These are phyloP conservation scores for Pseudofabraea citricarpa DNA, from an alignment of 2,329 filamentous ascomycete genomes.

Conservation along the genomic window DNA sequence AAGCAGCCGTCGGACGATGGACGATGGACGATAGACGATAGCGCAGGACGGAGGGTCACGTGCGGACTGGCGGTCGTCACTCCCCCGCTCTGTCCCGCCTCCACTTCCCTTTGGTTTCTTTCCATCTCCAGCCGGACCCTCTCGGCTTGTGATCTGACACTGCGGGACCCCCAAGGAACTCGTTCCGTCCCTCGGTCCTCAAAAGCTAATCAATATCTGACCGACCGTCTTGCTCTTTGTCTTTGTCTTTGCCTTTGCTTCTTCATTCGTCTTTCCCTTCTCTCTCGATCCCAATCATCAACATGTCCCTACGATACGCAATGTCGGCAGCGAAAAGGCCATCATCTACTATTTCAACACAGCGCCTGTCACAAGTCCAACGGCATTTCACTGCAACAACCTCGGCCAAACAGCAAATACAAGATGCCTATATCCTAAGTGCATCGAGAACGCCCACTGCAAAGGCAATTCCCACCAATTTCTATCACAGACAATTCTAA, in stretches of 20 bases:
- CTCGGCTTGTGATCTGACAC: too few relatives aligned
- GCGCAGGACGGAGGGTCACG: too few relatives aligned
- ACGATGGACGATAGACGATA: too few relatives aligned
- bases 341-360: conserved; percentile 18
- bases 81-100: too few relatives aligned
- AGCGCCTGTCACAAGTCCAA: conserved; percentile 40
- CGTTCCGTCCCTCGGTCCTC: too few relatives aligned
- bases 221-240: too few relatives aligned
- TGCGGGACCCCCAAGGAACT: too few relatives aligned
- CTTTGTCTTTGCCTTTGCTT: neutral
- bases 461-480: conserved; percentile 63
- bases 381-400: conserved; percentile 48
- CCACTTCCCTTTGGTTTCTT: too few relatives aligned
- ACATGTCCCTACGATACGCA: conserved; percentile 25
- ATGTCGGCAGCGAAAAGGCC: conserved; percentile 18
- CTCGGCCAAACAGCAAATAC: conserved; percentile 57
- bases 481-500: too few relatives aligned
- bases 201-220: neutral
- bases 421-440: conserved; percentile 91
- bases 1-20: too few relatives aligned
- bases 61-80: too few relatives aligned
- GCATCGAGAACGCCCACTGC: conserved; percentile 85
- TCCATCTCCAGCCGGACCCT: too few relatives aligned
- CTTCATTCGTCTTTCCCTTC: neutral
- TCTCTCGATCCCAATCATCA: conserved; percentile 10